Percentiles rank a stretch among this genome's conserved stretches.
These are phyloP conservation scores for Trametes pubescens DNA, from an alignment of 1,284 basidiomycete species.

Conservation along the genomic window DNA sequence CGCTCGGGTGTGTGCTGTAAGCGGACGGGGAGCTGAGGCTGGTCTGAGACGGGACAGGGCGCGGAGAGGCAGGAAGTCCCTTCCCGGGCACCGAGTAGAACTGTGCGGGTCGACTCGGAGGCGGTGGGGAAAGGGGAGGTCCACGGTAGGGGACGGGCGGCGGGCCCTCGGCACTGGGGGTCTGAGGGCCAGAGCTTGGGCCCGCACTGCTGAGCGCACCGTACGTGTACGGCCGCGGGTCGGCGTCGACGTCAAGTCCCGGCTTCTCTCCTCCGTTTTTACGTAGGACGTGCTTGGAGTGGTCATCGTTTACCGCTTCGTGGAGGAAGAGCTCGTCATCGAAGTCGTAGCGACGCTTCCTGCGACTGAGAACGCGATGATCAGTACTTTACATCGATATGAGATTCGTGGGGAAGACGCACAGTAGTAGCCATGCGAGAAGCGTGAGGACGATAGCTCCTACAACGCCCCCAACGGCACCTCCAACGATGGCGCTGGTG, in stretches of 20 bases:
- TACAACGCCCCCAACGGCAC: constrained; percentile 59
- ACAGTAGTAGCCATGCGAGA: constrained; percentile 60
- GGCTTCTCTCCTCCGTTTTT: constrained; percentile 14
- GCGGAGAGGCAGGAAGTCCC: background rate
- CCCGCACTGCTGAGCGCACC: constrained; percentile 19
- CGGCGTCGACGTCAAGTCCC: constrained; percentile 13
- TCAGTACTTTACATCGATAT: background rate
- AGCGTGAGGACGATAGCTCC: constrained; percentile 48
- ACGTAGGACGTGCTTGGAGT: constrained; percentile 20
- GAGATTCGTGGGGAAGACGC: constrained; percentile 28
- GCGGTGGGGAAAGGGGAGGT: constrained; percentile 1
- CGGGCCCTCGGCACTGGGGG: constrained; percentile 11
- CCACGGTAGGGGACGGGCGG: constrained; percentile 5
- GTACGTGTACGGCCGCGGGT: constrained; percentile 25
- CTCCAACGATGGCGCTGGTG: constrained; percentile 59
- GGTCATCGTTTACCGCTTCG: constrained; percentile 12
- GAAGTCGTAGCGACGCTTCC: constrained; percentile 14
- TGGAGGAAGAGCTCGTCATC: constrained; percentile 23
- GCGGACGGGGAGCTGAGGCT: constrained; percentile 7
- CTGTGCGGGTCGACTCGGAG: constrained; percentile 1
- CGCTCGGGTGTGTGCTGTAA: constrained; percentile 6
- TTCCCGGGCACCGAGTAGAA: background rate
- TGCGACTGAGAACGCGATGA: constrained; percentile 6
- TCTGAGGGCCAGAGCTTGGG: constrained; percentile 2
- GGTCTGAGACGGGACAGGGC: constrained; percentile 1